Evolutionary conservation across 2,329 filamentous ascomycete genomes (phyloP).

Genomic region (Raffaelea deltoideospora): DNA sequence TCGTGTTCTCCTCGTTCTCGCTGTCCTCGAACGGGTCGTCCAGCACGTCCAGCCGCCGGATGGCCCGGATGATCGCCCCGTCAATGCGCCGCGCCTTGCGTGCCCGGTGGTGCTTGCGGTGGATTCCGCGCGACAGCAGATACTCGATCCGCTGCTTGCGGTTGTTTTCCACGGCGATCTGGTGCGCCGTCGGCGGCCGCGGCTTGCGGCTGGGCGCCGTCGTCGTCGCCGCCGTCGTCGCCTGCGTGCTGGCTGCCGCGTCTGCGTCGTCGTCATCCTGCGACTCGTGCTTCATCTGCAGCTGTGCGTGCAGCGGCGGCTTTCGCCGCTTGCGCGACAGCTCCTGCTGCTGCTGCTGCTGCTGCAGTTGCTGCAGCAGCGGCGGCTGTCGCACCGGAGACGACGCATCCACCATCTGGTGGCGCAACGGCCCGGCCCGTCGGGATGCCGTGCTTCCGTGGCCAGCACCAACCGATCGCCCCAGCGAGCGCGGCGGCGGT

Average conservation of each 20-base stretch:
- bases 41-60: constrained; percentile 44
- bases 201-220: constrained; percentile 38
- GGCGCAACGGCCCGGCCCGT: constrained; percentile 38
- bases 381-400: constrained; percentile 35
- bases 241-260: constrained; percentile 1
- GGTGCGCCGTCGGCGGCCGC: constrained; percentile 65
- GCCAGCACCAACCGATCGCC: constrained; percentile 26
- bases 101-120: constrained; percentile 47
- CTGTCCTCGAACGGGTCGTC: constrained; percentile 44
- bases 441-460: constrained; percentile 24
- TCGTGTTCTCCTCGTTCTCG: constrained; percentile 37
- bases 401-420: constrained; percentile 44
- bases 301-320: constrained; percentile 11
- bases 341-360: constrained; percentile 13
- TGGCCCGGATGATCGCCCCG: constrained; percentile 51
- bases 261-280: constrained; percentile 7
- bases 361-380: constrained; percentile 9
- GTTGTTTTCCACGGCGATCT: constrained; percentile 67
- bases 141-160: constrained; percentile 68
- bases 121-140: constrained; percentile 60
- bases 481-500: constrained; percentile 26
- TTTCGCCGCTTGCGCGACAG: not conserved
- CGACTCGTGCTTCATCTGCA: constrained; percentile 1
- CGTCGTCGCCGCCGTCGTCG: too few relatives aligned
- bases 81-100: constrained; percentile 47